Conservation (phyloP, 2,329 filamentous ascomycete species). For the Bimuria novae-zelandiae region DNA sequence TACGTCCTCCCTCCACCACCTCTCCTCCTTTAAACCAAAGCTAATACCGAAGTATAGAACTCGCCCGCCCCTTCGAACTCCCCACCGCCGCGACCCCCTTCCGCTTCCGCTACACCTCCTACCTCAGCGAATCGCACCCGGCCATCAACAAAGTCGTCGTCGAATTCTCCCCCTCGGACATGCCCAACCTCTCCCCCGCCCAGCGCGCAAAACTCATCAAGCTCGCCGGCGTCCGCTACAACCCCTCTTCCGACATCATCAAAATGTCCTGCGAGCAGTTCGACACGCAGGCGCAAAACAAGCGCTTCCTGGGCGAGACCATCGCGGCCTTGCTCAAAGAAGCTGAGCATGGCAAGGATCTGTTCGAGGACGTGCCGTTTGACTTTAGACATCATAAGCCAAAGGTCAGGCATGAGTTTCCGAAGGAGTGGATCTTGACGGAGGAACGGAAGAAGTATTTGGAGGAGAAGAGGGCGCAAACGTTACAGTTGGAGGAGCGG, state of each 20-base stretch:
- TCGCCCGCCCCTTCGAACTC: slow-evolving; percentile 78
- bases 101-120: slow-evolving; percentile 94
- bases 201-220: slow-evolving; percentile 86
- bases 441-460: slow-evolving; percentile 69
- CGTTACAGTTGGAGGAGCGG: slow-evolving; percentile 59
- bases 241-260: slow-evolving; percentile 78
- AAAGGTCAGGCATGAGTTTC: slow-evolving; percentile 72
- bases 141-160: slow-evolving; percentile 93
- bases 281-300: slow-evolving; percentile 91
- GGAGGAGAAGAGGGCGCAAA: slow-evolving; percentile 61
- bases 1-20: too few species aligned
- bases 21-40: too few species aligned
- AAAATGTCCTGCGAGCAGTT: slow-evolving; percentile 92
- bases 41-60: too few species aligned
- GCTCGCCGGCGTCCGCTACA: slow-evolving; percentile 82
- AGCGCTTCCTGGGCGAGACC: slow-evolving; percentile 85
- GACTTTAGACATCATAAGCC: slow-evolving; percentile 83
- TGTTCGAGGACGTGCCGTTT: slow-evolving; percentile 85
- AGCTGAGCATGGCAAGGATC: slow-evolving; percentile 76
- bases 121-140: slow-evolving; percentile 92
- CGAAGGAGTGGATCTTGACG: slow-evolving; percentile 81
- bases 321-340: slow-evolving; percentile 74
- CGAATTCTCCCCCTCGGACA: slow-evolving; percentile 78
- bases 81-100: slow-evolving; percentile 72
- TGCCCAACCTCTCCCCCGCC: slow-evolving; percentile 67